phyloP scores from a whole-genome alignment of 163 green algal genomes.

The Chlamydomonas reinhardtii region DNA sequence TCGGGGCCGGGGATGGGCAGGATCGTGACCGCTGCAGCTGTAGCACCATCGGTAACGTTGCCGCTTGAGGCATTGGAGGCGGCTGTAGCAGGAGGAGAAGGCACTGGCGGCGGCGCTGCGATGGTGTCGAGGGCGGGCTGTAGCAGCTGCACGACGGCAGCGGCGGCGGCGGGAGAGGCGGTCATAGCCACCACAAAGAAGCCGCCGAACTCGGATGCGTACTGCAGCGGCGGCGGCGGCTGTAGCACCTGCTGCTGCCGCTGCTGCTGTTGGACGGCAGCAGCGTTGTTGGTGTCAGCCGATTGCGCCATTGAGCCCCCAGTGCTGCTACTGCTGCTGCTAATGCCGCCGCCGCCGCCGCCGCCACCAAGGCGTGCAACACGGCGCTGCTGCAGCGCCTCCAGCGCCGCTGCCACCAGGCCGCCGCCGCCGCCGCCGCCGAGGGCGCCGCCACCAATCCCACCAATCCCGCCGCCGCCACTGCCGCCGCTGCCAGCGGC shows the following conservation, averaged over 20 bases:
- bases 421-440: neutral
- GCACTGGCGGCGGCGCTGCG: neutral
- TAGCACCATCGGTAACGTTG: neutral
- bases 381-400: neutral
- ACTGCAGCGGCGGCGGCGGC: no score
- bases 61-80: neutral
- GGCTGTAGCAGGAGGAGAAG: neutral
- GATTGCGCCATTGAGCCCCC: neutral
- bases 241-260: neutral
- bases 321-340: no score
- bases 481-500: neutral
- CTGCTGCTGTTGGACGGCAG: neutral
- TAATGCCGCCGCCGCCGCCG: no score
- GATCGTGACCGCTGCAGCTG: conserved; percentile 24
- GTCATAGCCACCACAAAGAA: conserved; percentile 50
- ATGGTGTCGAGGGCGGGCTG: conserved; percentile 5
- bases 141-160: neutral
- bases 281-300: no score
- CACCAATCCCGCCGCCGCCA: neutral
- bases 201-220: neutral
- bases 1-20: conserved; percentile 42
- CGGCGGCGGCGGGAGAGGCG: conserved; percentile 18
- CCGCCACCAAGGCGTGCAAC: no score
- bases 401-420: no score
- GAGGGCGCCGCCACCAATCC: neutral